Conservation (phyloP, 2,329 filamentous ascomycete species). For the Ophidiomyces ophidiicola region DNA sequence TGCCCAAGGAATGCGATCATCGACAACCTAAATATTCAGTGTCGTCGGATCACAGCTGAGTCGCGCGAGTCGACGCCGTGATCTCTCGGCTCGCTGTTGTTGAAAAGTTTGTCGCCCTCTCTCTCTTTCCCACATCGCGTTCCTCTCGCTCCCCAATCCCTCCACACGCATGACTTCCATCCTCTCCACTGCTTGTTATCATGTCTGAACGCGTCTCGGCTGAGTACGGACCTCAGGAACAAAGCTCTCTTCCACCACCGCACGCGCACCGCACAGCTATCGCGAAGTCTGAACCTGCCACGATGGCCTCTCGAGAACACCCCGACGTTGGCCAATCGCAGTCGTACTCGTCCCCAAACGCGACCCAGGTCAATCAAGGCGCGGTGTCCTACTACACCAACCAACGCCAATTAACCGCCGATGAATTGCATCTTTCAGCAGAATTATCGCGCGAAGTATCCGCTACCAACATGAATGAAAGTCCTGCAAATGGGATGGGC, state of each 20-base stretch:
- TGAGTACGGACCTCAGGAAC: constrained; percentile 11
- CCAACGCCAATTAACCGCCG: constrained; percentile 33
- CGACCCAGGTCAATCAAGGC: constrained; percentile 34
- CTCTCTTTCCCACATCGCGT: neutral
- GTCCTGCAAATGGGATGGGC: constrained; percentile 29
- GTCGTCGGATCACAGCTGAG: neutral
- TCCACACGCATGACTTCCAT: constrained; percentile 7
- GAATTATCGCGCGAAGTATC: constrained; percentile 38
- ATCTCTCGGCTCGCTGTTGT: constrained; percentile 2
- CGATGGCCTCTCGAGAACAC: constrained; percentile 34
- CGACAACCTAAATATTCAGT: constrained; percentile 7
- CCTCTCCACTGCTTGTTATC: neutral
- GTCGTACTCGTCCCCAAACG: constrained; percentile 36
- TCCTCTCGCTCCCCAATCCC: neutral
- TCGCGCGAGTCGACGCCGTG: constrained; percentile 6
- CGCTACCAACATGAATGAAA: constrained; percentile 32
- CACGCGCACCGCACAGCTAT: constrained; percentile 16
- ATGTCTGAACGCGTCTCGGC: constrained; percentile 14
- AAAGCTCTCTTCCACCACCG: constrained; percentile 23
- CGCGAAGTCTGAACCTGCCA: constrained; percentile 13
- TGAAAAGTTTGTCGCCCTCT: constrained; percentile 9
- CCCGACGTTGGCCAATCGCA: constrained; percentile 33
- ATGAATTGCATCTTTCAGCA: constrained; percentile 37
- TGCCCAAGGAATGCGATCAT: constrained; percentile 16
- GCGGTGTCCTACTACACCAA: constrained; percentile 34